Evolutionary conservation across 306 rosid genomes (phyloP), one percentile per base, ranked within the genome.

Genomic region (Geum urbanum): DNA sequence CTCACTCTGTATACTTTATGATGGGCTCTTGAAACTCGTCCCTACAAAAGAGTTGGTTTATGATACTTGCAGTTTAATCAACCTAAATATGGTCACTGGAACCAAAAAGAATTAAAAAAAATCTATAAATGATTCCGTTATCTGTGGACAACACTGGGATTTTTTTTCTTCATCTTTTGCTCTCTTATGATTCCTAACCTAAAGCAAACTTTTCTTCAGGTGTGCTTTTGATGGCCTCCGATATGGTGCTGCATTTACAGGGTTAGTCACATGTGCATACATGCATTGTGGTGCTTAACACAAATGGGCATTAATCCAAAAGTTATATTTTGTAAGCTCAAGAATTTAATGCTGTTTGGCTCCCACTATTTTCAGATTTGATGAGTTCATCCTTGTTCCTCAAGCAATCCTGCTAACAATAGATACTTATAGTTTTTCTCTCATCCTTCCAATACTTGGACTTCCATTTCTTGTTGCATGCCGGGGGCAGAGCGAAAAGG

Each of bases 201-300:
- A 5, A 54, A 18, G 52, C 18, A 66, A 61, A 50, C 56, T 70
- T 67, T 66, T 61, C 77, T 73, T 72, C 83, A 94, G 98, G 98
- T 94, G 98, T 77, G 98, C 98, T 61, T 94, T 94, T 77, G 98
- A 94, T 76, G 98, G 98, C 73, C 96, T 94, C 65, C 96, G 89
- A 63, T 94, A 94, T 71, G 92, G 89, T 59, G 98, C 98, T 81
- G 98, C 97, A 62, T 90, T 94, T 86, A 83, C 88, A n/a, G 97
- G 98, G 98, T 88, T 74, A 78, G 76, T 84, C 67, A 40, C 37
- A 51, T 67, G 16, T 22, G 2, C 41, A 12, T n/a, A 43, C 49
- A 43, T 70, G 51, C 63, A 63, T 73, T 41, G 43, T n/a, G n/a
- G n/a, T n/a, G n/a, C n/a, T n/a, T n/a, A n/a, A n/a, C n/a, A n/a